Conservation (phyloP, 441 rosid species). For the Metrosideros polymorpha region DNA sequence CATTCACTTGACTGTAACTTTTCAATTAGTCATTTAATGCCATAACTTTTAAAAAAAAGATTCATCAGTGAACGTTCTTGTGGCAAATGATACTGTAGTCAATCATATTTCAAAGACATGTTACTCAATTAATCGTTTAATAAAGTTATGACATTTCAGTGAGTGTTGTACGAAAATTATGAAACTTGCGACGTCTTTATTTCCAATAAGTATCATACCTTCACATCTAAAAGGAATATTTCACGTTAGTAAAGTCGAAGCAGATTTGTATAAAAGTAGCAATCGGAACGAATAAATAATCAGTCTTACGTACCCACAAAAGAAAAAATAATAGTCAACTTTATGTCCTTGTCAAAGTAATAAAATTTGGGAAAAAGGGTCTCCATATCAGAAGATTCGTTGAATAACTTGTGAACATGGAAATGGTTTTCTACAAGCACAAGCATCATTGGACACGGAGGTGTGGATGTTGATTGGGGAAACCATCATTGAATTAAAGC, state of each 20-base stretch:
- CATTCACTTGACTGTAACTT: background rate
- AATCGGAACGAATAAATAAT: conserved; percentile 8
- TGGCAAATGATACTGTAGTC: background rate
- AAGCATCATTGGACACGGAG: conserved; percentile 36
- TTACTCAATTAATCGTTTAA: background rate
- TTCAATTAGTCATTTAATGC: fast-evolving
- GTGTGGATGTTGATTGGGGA: conserved; percentile 13
- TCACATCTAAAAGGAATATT: conserved; percentile 8
- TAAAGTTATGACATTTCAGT: fast-evolving
- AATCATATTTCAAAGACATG: background rate
- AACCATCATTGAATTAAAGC: background rate
- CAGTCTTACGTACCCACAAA: conserved; percentile 4
- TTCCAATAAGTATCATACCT: background rate
- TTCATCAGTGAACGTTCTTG: background rate
- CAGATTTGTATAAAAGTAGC: conserved; percentile 8
- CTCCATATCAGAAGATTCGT: conserved; percentile 46
- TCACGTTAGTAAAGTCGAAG: background rate
- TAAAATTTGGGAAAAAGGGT: background rate
- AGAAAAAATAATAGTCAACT: conserved; percentile 1
- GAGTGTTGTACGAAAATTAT: fast-evolving
- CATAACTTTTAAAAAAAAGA: background rate
- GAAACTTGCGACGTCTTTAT: background rate
- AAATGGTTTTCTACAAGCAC: conserved; percentile 73
- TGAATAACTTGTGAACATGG: conserved; percentile 49
- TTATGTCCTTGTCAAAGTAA: conserved; percentile 33